Evolutionary conservation across 2,329 filamentous ascomycete genomes (phyloP), one percentile per base, ranked within the genome.

Genomic region (Apiospora kogelbergensis): DNA sequence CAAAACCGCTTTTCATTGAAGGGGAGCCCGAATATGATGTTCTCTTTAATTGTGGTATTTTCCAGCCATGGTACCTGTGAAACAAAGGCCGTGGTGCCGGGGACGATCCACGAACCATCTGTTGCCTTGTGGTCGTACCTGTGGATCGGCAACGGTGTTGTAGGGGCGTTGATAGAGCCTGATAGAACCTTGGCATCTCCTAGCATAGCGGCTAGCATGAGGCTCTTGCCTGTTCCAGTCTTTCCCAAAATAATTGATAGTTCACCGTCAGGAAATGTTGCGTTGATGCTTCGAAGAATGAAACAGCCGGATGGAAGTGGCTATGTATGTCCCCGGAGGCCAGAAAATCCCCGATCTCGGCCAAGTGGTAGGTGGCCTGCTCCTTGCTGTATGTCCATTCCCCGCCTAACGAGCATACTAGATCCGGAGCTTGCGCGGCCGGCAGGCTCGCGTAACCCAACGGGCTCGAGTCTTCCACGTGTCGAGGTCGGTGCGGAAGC

Each of bases 191-290:
- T 92, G 2, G 89, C 89, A 79, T 95, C 93, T 1, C 93, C 93
- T 4, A 95, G 85, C 33, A 95, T 88, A 0, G 92, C 87, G 1
- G 91, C 87, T 7, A 96, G 84, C 71, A 96, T 81, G 45, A 95
- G 80, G 77, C 90, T 93, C 81, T 95, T 95, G n/a, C 93, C 93
- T 9, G 89, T 89, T 0, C 93, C 93, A 0, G 93, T 95, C 76
- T 91, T 91, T 0, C 93, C 93, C 3, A 91, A 92, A 44, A 95
- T 89, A 15, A 95, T 87, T 26, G 89, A 94, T 10, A 95, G 81
- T 73, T 93, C 89, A 22, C 89, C 87, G 17, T 83, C 78, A 0
- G 92, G 92, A 73, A 95, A 93, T 0, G 84, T 84, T 11, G 94
- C 76, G 71, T 87, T 88, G 63, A 95, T 74, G 72, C 91, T 84